Evolutionary conservation across 805 yeast species (phyloP).

Genomic region (Ogataea paraovalis): DNA sequence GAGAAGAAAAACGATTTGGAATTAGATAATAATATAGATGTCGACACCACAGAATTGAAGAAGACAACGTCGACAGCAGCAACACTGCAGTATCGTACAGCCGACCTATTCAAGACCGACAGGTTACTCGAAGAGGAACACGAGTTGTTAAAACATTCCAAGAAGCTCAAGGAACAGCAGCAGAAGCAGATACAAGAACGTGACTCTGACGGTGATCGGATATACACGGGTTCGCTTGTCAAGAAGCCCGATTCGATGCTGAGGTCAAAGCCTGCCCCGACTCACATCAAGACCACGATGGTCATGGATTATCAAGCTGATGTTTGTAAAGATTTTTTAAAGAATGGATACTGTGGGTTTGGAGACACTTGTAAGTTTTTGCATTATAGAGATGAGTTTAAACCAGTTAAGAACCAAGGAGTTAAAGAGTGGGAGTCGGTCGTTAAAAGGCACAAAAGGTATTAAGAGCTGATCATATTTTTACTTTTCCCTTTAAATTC

Average conservation of each 20-base stretch:
- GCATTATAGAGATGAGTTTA: conserved; percentile 85
- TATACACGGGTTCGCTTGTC: conserved; percentile 28
- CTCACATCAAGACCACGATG: conserved; percentile 60
- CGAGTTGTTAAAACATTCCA: conserved; percentile 6
- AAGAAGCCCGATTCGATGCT: conserved; percentile 9
- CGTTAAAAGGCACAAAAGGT: conserved; percentile 22
- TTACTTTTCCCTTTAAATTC: neutral
- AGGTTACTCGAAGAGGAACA: conserved; percentile 21
- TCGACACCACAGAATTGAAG: neutral
- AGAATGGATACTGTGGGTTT: conserved; percentile 93
- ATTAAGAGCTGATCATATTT: conserved; percentile 4
- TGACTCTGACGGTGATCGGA: conserved; percentile 20
- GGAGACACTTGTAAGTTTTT: conserved; percentile 96
- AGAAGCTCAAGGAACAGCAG: neutral
- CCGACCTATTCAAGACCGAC: conserved; percentile 23
- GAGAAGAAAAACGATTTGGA: neutral
- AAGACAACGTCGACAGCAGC: neutral
- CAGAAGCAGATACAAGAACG: conserved; percentile 8
- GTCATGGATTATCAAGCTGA: conserved; percentile 87
- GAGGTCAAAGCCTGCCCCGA: conserved; percentile 27
- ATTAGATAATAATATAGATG: neutral
- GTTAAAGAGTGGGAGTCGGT: conserved; percentile 61
- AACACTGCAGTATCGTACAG: too few species aligned
- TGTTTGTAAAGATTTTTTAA: conserved; percentile 85
- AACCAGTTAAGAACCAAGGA: conserved; percentile 39